Base-by-base conservation (phyloP, 2,329 filamentous ascomycete species). In the Neonectria ditissima region DNA sequence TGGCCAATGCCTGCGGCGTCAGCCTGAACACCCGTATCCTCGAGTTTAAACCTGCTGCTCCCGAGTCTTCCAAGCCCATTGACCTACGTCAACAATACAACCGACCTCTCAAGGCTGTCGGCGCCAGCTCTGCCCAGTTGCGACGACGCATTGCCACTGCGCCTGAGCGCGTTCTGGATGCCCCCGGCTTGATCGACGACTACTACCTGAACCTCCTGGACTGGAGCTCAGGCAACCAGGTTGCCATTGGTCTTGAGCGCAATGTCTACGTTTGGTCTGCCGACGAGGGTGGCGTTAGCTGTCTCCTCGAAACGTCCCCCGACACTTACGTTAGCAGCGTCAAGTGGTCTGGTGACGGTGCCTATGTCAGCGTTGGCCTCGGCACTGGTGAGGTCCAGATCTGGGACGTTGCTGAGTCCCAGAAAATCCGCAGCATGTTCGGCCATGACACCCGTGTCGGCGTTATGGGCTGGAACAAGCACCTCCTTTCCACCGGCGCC, bases 391-490 rank as follows among this genome's bases (percentile, higher is more conserved):
- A 99, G 80, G 93, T 99, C 39, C 96, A 99, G 83, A 99, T 99
- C 82, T 99, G 96, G 95, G 96, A 98, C 75, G 95, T 97, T 28
- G 92, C 97, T 74, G 96, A 99, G 80, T 89, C 91, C 66, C 91
- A 90, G 76, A 98, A 98, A 87, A 91, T 99, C 63, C 94, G 96
- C 79, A 97, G 94, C 86, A 99, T 99, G 96, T 92, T 94, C 78
- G 96, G 96, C 65, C 96, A 99, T 77, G 95, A 98, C 76, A 95
- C 93, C 41, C 94, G 96, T 59, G 95, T 99, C 68, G 93, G 94
- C 76, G 95, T 97, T 69, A 97, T 98, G 94, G 93, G 94, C 76
- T 99, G 96, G 96, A 97, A 93, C 86, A 98, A 98, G 88, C 96
- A 98, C 82, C 89, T 97, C 62, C 87, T 99, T 55, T 98, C 96